These are phyloP conservation scores for Hirschioporus abietinus DNA, from an alignment of 768 basidiomycete species.

Conservation along the genomic window DNA sequence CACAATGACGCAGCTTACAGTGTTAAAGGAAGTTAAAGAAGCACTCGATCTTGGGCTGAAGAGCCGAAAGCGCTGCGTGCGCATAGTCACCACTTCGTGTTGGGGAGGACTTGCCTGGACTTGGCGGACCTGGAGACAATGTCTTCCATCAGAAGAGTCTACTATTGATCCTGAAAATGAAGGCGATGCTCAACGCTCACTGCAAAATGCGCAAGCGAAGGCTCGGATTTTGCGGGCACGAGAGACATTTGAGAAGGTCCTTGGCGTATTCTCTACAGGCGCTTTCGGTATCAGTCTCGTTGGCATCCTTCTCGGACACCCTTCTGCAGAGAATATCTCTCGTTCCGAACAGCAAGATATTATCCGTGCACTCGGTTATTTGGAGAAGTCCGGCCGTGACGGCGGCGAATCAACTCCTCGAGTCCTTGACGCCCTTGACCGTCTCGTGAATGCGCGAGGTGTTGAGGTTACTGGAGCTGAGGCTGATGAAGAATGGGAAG, in stretches of 20 bases:
- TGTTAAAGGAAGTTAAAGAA: conserved; percentile 21
- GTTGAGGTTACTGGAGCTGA: conserved; percentile 4
- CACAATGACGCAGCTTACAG: background rate
- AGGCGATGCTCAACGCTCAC: background rate
- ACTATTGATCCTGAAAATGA: background rate
- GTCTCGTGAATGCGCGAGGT: conserved; percentile 6
- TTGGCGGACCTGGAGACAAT: conserved; percentile 19
- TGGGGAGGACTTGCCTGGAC: conserved; percentile 68
- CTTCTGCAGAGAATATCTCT: background rate
- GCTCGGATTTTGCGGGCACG: background rate
- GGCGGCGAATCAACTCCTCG: background rate
- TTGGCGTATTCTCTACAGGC: background rate
- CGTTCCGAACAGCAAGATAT: background rate
- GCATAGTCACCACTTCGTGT: conserved; percentile 52
- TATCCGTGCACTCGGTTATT: background rate
- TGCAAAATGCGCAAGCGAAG: background rate
- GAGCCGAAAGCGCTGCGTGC: conserved; percentile 59
- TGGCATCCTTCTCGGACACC: background rate
- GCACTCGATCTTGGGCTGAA: conserved; percentile 52
- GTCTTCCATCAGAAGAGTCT: background rate
- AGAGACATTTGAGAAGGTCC: background rate
- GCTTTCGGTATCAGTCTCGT: background rate
- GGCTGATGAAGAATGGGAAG: background rate
- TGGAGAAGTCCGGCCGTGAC: background rate
- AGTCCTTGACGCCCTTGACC: background rate